Evolutionary conservation across 768 basidiomycete genomes (phyloP).

Genomic region (Leccinum imitatum): DNA sequence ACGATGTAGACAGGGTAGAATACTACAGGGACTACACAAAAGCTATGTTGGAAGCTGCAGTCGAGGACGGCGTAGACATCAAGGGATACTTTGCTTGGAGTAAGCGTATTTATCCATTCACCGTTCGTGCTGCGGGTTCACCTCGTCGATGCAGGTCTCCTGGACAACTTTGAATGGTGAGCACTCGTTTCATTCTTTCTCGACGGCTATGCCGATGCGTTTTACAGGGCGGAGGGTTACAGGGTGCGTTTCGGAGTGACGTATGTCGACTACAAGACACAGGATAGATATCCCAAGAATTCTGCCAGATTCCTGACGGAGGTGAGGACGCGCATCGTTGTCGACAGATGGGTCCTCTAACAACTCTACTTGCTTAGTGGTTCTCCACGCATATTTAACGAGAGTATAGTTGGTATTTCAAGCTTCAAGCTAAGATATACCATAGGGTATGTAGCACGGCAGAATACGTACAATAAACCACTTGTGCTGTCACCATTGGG

Average conservation of each 20-base stretch:
- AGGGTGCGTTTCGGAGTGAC: conserved; percentile 69
- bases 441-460: background rate
- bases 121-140: background rate
- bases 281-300: conserved; percentile 65
- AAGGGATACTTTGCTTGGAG: conserved; percentile 74
- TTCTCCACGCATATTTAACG: conserved; percentile 4
- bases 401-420: background rate
- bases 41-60: conserved; percentile 54
- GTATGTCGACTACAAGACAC: conserved; percentile 72
- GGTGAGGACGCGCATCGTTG: conserved; percentile 33
- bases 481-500: background rate
- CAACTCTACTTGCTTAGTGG: background rate
- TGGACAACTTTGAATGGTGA: conserved; percentile 75
- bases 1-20: conserved; percentile 61
- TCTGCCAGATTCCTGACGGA: conserved; percentile 60
- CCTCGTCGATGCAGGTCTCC: conserved; percentile 45
- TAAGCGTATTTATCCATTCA: conserved; percentile 31
- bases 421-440: background rate
- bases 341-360: background rate
- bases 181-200: background rate
- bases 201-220: background rate
- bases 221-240: conserved; percentile 61
- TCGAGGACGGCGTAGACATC: conserved; percentile 68
- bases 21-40: conserved; percentile 65
- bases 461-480: background rate